Base-by-base conservation (phyloP, 805 yeast genomes). In the Spencermartinsiella europaea region DNA sequence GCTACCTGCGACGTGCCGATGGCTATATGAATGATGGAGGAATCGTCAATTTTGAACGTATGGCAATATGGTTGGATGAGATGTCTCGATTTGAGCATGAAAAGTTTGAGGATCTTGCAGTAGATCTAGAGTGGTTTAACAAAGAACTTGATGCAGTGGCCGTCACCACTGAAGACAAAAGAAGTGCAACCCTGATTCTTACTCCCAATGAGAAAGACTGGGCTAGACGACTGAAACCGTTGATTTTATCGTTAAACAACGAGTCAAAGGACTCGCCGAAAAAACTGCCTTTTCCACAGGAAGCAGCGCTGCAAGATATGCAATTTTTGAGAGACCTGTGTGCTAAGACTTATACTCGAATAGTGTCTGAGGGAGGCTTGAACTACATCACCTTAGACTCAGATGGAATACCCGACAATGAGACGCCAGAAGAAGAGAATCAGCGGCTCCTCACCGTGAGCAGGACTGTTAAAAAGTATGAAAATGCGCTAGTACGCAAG, bases 121-220 rank as follows among this genome's bases (percentile, higher is more conserved):
- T 87, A 46, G 96, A 90, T 64, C 80, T 86, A 28, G 93, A 85
- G 51, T 90, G 96, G 96, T 87, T 88, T 66, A 88, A 88, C 66
- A 76, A 83, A 58, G 85, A 85, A 59, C 74, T 91, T 51, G 95
- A 85, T 5, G 35, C 48, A 5, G 45, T 65, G 10, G 45, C 60
- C 8, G 42, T 52, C 3, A 47, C 40, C 25, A 53, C 46, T 21
- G 56, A 78, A 72, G 65, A 82, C 75, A 63, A 77, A 88, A 65
- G 76, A 74, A 47, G 76, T 40, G 90, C 91, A 2, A 83, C 80
- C 55, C 67, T 83, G 40, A 68, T 84, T 16, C 52, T 68, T n/a
- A 59, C 66, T 5, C 49, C 57, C 5, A 34, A 81, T 52, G 95
- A 91, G 65, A 83, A 80, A 70, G 81, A 81, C 52, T 65, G 89